Conservation (phyloP, 1,139 yeast genomes). For the Yamadazyma spencermartinsiae region DNA sequence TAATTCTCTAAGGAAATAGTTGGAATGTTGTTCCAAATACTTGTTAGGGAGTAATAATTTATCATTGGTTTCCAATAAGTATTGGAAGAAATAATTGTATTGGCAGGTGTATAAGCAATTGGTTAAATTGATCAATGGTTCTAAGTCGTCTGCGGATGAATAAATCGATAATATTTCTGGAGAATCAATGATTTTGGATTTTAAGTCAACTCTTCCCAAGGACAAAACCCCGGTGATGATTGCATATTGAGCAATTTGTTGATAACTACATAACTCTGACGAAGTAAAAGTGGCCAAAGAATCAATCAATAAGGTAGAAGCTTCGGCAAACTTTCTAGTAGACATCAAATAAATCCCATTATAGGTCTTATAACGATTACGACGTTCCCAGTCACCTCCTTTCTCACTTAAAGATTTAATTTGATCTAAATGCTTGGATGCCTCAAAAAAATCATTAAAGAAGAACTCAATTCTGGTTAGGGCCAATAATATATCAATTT, state of each 20-base stretch:
- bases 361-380: slow-evolving; percentile 92
- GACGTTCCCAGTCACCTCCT: slow-evolving; percentile 99
- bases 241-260: slow-evolving; percentile 86
- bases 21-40: slow-evolving; percentile 76
- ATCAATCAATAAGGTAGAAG: slow-evolving; percentile 80
- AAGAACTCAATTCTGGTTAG: slow-evolving; percentile 86
- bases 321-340: slow-evolving; percentile 82
- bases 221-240: slow-evolving; percentile 82
- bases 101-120: slow-evolving; percentile 89
- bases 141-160: slow-evolving; percentile 69
- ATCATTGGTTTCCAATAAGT: slow-evolving; percentile 76
- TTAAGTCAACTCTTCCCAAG: slow-evolving; percentile 81
- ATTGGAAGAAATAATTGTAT: slow-evolving; percentile 77
- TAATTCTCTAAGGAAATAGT: slow-evolving; percentile 86
- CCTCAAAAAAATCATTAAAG: slow-evolving; percentile 72
- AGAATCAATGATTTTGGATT: slow-evolving; percentile 83
- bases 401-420: slow-evolving; percentile 78
- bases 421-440: slow-evolving; percentile 73
- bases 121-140: slow-evolving; percentile 81
- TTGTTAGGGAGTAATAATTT: slow-evolving; percentile 71
- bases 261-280: slow-evolving; percentile 88
- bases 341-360: slow-evolving; percentile 82
- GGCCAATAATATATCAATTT: slow-evolving; percentile 82
- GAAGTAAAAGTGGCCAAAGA: slow-evolving; percentile 95
- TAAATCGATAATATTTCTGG: slow-evolving; percentile 88